Evolutionary conservation across 345 rosid species (phyloP).

Genomic region (Gossypium turneri): DNA sequence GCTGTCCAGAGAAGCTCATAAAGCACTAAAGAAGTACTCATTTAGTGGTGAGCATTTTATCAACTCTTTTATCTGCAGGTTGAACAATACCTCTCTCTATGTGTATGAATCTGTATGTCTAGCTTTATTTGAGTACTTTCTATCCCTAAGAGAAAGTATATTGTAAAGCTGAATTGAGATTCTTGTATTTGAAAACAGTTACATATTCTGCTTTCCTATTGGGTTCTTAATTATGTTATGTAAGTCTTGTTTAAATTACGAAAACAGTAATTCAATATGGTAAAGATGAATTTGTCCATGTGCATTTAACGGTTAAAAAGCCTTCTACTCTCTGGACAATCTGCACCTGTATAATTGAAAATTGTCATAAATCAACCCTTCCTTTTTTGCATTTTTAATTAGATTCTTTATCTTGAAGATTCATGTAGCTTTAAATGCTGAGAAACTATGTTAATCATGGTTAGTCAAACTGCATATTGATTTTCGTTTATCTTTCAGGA

Average conservation of each 20-base stretch:
- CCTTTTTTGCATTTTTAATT: constrained; percentile 1
- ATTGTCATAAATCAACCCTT: neutral
- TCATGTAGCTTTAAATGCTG: neutral
- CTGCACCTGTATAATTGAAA: neutral
- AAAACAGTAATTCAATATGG: neutral
- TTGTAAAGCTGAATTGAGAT: neutral
- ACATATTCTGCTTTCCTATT: neutral
- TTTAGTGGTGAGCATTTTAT: constrained; percentile 46
- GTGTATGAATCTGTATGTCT: neutral
- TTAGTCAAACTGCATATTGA: neutral
- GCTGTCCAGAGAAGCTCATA: constrained; percentile 74
- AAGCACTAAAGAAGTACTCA: constrained; percentile 75
- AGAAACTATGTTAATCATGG: constrained; percentile 8
- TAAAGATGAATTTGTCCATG: neutral
- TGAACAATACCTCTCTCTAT: neutral
- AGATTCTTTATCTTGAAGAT: neutral
- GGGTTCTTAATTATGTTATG: neutral
- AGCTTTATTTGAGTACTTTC: neutral
- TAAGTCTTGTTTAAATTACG: neutral
- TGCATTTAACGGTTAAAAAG: neutral
- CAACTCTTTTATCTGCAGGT: neutral
- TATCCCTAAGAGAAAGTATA: neutral
- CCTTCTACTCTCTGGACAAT: neutral
- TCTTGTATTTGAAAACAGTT: neutral
- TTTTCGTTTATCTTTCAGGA: constrained; percentile 34